phyloP scores from a whole-genome alignment of 176 grass and related monocot genomes.

The Thalia dealbata region DNA sequence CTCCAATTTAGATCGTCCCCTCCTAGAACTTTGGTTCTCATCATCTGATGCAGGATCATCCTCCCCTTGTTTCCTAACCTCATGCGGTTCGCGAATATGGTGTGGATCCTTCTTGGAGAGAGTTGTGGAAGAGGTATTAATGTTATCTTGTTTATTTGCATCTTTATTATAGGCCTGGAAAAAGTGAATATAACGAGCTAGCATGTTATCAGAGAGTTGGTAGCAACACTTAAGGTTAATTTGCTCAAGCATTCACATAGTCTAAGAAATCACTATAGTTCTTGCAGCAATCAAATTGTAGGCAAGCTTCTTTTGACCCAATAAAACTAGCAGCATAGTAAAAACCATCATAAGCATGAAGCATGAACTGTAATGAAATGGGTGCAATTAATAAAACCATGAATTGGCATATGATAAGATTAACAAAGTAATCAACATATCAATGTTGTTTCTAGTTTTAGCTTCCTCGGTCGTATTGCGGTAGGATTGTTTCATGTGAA shows the following conservation, averaged over 20 bases:
- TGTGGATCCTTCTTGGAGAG: slow-evolving; percentile 38
- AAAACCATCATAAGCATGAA: not conserved
- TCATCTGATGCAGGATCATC: slow-evolving; percentile 64
- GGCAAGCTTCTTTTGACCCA: too few relatives aligned
- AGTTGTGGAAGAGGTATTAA: slow-evolving; percentile 24
- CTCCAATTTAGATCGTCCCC: slow-evolving; percentile 89
- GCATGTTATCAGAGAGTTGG: slow-evolving; percentile 12
- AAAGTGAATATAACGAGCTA: slow-evolving; percentile 11
- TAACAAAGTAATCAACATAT: too few relatives aligned
- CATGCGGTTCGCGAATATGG: slow-evolving; percentile 18
- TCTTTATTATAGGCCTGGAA: slow-evolving; percentile 25
- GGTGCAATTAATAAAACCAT: too few relatives aligned
- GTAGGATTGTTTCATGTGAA: too few relatives aligned
- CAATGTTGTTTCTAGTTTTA: too few relatives aligned
- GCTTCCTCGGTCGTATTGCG: too few relatives aligned
- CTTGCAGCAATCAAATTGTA: too few relatives aligned
- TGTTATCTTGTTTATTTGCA: slow-evolving; percentile 43
- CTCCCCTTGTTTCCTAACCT: slow-evolving; percentile 39
- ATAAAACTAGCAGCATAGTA: too few relatives aligned
- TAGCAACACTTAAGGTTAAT: not conserved
- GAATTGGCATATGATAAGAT: too few relatives aligned
- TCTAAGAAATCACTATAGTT: not conserved
- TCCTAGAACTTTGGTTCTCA: slow-evolving; percentile 67
- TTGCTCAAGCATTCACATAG: not conserved
- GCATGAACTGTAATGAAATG: not conserved